phyloP scores from a whole-genome alignment of 306 rosid genomes.

The Rosa lucieae region DNA sequence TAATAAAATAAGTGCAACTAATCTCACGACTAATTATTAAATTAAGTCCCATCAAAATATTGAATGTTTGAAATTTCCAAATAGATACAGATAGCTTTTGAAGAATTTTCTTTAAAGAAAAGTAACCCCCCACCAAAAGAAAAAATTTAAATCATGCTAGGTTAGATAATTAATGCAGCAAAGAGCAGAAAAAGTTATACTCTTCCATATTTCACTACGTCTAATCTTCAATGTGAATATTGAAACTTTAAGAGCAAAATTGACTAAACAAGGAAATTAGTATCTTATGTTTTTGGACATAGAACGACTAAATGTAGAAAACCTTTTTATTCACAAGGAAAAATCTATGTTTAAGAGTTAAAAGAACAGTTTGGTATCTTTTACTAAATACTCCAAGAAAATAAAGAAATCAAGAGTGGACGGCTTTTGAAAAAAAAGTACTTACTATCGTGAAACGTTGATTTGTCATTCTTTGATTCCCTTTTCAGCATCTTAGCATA shows the following conservation, averaged over 20 bases:
- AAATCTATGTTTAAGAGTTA: background rate
- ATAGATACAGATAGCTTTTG: background rate
- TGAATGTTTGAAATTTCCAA: background rate
- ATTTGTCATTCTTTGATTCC: constrained; percentile 43
- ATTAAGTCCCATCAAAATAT: background rate
- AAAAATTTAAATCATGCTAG: background rate
- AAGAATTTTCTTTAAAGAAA: background rate
- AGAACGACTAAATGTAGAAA: background rate
- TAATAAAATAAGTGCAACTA: background rate
- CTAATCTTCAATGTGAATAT: background rate
- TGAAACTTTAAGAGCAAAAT: background rate
- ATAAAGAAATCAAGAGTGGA: background rate
- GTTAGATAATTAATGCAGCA: background rate
- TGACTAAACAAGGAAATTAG: constrained; percentile 1
- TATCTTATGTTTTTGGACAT: background rate
- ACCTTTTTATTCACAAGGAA: background rate
- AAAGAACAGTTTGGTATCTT: background rate
- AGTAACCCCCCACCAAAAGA: background rate
- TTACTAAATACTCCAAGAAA: background rate
- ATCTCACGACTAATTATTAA: background rate
- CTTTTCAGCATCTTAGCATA: constrained; percentile 41
- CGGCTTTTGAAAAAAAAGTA: constrained; percentile 9
- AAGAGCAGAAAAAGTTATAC: background rate
- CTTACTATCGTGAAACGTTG: constrained; percentile 47
- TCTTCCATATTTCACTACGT: background rate